Conservation (phyloP, 306 rosid species). For the Abrus pulchellus region DNA sequence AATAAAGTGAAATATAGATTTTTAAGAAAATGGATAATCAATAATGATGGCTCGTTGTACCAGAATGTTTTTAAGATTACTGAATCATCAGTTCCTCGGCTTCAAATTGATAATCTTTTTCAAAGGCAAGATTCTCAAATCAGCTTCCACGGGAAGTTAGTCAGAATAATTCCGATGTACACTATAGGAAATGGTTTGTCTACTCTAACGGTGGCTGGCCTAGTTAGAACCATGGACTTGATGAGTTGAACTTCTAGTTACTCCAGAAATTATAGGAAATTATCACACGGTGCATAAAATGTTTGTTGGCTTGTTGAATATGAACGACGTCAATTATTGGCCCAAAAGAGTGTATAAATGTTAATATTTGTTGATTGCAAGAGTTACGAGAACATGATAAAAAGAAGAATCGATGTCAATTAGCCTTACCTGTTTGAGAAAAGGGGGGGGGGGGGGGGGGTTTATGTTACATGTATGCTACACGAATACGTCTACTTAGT, state of each 20-base stretch:
- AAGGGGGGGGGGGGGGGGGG: background rate
- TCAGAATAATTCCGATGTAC: background rate
- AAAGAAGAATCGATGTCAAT: background rate
- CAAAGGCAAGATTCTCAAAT: background rate
- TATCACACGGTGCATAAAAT: background rate
- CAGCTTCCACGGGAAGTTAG: background rate
- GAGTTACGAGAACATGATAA: background rate
- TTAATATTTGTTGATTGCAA: no score
- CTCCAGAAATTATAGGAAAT: background rate
- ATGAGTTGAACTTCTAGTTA: background rate
- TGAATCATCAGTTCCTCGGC: background rate
- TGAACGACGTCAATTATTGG: background rate
- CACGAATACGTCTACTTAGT: background rate
- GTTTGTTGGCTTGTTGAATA: no score
- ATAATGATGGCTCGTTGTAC: background rate
- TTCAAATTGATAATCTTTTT: background rate
- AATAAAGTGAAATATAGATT: background rate
- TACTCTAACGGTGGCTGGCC: background rate
- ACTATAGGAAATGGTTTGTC: no score
- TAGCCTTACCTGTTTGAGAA: background rate
- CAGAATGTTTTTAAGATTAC: background rate
- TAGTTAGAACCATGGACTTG: background rate
- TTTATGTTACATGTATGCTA: background rate
- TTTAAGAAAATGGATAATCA: background rate
- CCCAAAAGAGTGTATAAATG: background rate